Percentiles rank a stretch among this genome's conserved stretches.
Conservation (phyloP, 495 filamentous ascomycete genomes). For the Clohesyomyces aquaticus region DNA sequence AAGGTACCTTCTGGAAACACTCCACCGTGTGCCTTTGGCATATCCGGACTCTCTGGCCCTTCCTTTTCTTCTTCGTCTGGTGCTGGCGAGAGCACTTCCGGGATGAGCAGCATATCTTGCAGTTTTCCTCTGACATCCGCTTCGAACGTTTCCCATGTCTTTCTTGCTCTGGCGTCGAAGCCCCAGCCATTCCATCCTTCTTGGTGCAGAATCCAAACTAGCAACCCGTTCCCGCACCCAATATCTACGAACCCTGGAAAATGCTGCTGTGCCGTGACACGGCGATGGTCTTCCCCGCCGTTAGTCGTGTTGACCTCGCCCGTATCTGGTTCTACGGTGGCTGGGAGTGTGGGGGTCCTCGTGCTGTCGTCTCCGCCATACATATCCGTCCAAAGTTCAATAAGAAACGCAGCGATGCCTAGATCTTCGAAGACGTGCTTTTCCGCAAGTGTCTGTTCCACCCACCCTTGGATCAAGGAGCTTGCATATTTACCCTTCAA, state of each 20-base stretch:
- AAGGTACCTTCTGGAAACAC: conserved; percentile 77
- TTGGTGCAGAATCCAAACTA: conserved; percentile 79
- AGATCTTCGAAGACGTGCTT: conserved; percentile 97
- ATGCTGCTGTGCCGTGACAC: conserved; percentile 9
- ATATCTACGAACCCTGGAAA: conserved; percentile 96
- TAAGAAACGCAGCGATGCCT: conserved; percentile 87
- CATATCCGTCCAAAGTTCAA: conserved; percentile 90
- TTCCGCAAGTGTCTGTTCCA: conserved; percentile 79
- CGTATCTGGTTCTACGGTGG: background rate
- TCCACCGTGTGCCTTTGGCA: conserved; percentile 60
- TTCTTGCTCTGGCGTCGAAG: conserved; percentile 82
- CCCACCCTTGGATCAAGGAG: conserved; percentile 70
- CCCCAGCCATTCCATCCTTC: conserved; percentile 89
- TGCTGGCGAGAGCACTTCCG: conserved; percentile 54
- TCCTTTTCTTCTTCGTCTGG: background rate
- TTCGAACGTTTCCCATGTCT: conserved; percentile 78
- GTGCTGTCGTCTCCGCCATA: conserved; percentile 54
- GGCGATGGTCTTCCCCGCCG: conserved; percentile 3
- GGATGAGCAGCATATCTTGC: conserved; percentile 74
- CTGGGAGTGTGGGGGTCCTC: conserved; percentile 27
- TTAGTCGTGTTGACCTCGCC: background rate
- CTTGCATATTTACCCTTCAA: conserved; percentile 78
- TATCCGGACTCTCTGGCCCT: background rate
- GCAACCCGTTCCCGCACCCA: conserved; percentile 90
- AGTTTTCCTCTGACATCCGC: conserved; percentile 58